Conservation (phyloP, 2,329 filamentous ascomycete genomes). For the Colletotrichum camelliae region DNA sequence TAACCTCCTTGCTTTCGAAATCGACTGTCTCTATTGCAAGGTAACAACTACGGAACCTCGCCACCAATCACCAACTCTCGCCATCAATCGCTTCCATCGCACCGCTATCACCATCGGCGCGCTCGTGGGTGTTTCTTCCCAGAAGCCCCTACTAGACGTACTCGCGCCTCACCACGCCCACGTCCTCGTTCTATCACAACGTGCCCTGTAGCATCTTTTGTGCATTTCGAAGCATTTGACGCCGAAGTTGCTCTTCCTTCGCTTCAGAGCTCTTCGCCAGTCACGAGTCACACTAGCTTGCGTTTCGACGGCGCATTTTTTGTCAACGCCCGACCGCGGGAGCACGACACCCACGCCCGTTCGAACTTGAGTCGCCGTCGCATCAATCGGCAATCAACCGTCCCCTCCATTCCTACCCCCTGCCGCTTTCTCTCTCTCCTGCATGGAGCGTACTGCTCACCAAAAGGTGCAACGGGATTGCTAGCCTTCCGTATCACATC, state of each 20-base stretch:
- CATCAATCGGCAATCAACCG: not conserved
- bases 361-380: not conserved
- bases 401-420: not conserved
- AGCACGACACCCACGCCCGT: not conserved
- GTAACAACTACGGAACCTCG: not conserved
- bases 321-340: not conserved
- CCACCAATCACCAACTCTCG: not conserved
- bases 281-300: not conserved
- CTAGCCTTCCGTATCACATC: not conserved
- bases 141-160: not conserved
- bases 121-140: not conserved
- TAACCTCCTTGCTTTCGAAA: not conserved
- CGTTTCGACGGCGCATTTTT: not conserved
- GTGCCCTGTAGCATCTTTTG: not conserved
- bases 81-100: not conserved
- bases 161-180: not conserved
- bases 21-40: not conserved
- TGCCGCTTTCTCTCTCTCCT: not conserved
- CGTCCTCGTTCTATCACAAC: not conserved
- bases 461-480: not conserved
- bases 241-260: not conserved
- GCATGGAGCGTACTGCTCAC: not conserved
- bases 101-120: not conserved
- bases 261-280: not conserved
- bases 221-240: not conserved